Evolutionary conservation across 73 alveolate genomes (phyloP), one percentile per base, ranked within the genome.

Genomic region (Uronychia binucleata): DNA sequence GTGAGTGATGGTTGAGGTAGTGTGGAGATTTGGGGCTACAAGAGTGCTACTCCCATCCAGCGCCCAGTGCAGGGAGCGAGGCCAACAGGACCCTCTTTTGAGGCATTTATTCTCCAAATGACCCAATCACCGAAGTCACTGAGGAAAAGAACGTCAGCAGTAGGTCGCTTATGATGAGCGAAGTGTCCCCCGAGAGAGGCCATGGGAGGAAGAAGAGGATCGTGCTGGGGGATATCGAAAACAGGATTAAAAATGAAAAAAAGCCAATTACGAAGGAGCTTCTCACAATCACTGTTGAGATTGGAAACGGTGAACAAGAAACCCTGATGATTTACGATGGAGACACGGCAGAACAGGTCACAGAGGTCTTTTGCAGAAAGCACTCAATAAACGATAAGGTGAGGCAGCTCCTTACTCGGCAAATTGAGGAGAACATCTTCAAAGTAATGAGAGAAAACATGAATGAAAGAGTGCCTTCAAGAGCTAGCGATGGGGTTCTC

Each of bases 201-300:
- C n/a, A n/a, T n/a, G 67, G 67, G 67, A 46, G 19, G 19, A 46
- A 46, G 5, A 46, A 46, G 19, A 5, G 67, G 19, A 46, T 46
- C 5, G 67, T 19, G 19, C 67, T 46, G 19, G 67, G 67, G 19
- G 67, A 46, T 46, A 46, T 46, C 67, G 5, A 46, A 46, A 46
- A 46, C 67, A 11, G 5, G 67, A 19, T 46, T 11, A 19, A 46
- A 19, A 46, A 46, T 11, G n/a, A 46, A 46, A 19, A 46, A 27
- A 74, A 5, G 75, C 59, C 0, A 57, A 31, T n/a, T 29, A 58
- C 8, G 11, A 75, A 58, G 78, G 97, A 92, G 78, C 84, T 92
- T 0, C 90, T 92, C 0, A 91, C 93, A 27, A 92, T 92, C 32
- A 90, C 97, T 1, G 95, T 92, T n/a, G 97, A 92, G 33, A 92